These are phyloP conservation scores for Linnemannia schmuckeri DNA, from an alignment of 192 early-diverging fungal genomes.

Conservation along the genomic window DNA sequence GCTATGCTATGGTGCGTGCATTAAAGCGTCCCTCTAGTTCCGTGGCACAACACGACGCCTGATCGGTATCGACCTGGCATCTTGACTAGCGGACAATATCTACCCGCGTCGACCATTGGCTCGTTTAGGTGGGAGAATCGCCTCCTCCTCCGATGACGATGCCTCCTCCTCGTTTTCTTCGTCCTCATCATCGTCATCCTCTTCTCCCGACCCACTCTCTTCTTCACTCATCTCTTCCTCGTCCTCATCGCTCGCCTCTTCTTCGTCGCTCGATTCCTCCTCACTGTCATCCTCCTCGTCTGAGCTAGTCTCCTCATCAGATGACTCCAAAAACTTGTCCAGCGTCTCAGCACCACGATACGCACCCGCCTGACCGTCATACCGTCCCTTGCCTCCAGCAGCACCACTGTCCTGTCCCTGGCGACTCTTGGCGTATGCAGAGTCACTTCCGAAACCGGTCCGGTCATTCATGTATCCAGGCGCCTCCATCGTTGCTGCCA, in stretches of 20 bases:
- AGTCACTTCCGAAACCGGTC: constrained; percentile 62
- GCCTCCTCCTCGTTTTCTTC: constrained; percentile 42
- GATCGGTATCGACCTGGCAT: background rate
- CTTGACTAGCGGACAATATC: background rate
- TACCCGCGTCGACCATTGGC: constrained; percentile 29
- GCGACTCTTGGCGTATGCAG: constrained; percentile 40
- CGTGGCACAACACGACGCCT: background rate
- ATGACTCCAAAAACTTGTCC: constrained; percentile 58
- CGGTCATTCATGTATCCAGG: constrained; percentile 47
- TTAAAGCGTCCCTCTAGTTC: background rate
- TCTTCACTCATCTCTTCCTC: constrained; percentile 58
- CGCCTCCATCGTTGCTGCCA: constrained; percentile 63
- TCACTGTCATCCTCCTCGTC: constrained; percentile 51
- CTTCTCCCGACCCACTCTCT: constrained; percentile 21
- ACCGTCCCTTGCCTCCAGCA: constrained; percentile 3
- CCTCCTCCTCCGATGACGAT: constrained; percentile 51
- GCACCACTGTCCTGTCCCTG: background rate
- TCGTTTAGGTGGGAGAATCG: constrained; percentile 28
- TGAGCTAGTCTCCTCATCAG: constrained; percentile 39
- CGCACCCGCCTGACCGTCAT: constrained; percentile 47
- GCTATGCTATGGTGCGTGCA: background rate
- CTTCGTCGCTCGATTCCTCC: constrained; percentile 56
- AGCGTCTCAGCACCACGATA: constrained; percentile 59
- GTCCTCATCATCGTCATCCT: constrained; percentile 25
- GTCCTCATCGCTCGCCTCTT: constrained; percentile 53